A percentile compares a stretch with the other conserved stretches of the same genome.
These are phyloP conservation scores for Cenococcum geophilum DNA, from an alignment of 495 filamentous ascomycete species.

Conservation along the genomic window DNA sequence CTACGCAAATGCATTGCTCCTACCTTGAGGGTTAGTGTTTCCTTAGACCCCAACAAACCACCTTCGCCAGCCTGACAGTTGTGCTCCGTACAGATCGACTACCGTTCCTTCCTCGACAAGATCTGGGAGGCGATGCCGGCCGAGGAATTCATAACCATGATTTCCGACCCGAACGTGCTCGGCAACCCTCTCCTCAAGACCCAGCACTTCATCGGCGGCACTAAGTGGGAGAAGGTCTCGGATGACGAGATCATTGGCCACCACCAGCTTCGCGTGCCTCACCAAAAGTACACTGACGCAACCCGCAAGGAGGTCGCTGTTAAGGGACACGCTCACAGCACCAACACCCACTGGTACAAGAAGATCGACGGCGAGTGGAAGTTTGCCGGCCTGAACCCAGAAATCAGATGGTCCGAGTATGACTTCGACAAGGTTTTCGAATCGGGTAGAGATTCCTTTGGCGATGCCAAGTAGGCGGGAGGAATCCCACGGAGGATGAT, in stretches of 20 bases:
- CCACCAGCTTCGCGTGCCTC: conserved; percentile 73
- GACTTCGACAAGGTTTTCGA: conserved; percentile 52
- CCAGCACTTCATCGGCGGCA: conserved; percentile 70
- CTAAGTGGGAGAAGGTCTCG: conserved; percentile 62
- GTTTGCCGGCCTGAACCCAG: conserved; percentile 67
- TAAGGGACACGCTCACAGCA: conserved; percentile 65
- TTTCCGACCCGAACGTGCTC: conserved; percentile 58
- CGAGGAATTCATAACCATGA: conserved; percentile 64
- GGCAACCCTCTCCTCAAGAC: conserved; percentile 66
- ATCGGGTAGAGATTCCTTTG: conserved; percentile 34
- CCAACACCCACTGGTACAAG: conserved; percentile 65
- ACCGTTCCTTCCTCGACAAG: conserved; percentile 66
- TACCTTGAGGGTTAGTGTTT: conserved; percentile 51
- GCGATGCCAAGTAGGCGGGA: conserved; percentile 32
- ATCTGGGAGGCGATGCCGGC: conserved; percentile 67
- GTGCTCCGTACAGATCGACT: conserved; percentile 51
- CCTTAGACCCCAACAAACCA: neutral
- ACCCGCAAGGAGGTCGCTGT: conserved; percentile 46
- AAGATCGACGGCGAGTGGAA: conserved; percentile 77
- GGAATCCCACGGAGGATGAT: conserved; percentile 8
- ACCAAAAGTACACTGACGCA: conserved; percentile 57
- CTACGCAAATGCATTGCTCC: conserved; percentile 67
- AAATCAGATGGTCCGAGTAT: conserved; percentile 67
- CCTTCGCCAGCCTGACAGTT: neutral
- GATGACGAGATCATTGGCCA: conserved; percentile 64